Conservation (phyloP, 371 early-diverging fungal species). For the Actinomortierella wolfii region DNA sequence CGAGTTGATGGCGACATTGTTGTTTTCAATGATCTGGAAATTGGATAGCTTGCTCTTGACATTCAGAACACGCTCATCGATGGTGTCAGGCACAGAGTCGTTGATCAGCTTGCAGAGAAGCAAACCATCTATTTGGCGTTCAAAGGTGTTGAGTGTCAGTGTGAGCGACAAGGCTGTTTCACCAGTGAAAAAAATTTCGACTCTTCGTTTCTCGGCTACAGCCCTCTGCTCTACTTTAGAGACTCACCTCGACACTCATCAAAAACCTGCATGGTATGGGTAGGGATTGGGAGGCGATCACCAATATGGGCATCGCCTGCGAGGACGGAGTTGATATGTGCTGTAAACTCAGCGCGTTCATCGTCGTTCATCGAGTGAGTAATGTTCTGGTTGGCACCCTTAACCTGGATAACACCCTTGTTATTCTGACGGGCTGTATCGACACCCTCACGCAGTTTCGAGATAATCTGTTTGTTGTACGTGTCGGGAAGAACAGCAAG, state of each 20-base stretch:
- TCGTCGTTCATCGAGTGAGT: constrained; percentile 96
- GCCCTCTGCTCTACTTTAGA: background rate
- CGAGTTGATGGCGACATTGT: constrained; percentile 96
- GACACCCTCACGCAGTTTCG: constrained; percentile 67
- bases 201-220: background rate
- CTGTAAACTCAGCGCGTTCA: constrained; percentile 92
- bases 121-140: constrained; percentile 76
- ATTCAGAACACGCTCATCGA: constrained; percentile 97
- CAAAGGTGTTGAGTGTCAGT: background rate
- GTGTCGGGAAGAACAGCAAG: background rate
- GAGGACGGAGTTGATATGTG: constrained; percentile 90
- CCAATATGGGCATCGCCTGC: constrained; percentile 82
- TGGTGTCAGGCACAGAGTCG: constrained; percentile 94
- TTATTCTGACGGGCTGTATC: constrained; percentile 63
- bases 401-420: constrained; percentile 84
- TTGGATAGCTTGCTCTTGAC: constrained; percentile 75
- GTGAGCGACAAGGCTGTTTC: background rate
- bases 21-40: constrained; percentile 98
- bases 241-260: constrained; percentile 81
- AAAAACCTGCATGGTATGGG: constrained; percentile 93
- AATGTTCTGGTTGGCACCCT: constrained; percentile 79
- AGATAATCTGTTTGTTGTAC: constrained; percentile 52
- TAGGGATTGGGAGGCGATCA: constrained; percentile 87
- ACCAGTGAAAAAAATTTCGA: background rate
- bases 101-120: constrained; percentile 96